A percentile compares a stretch with the other conserved stretches of the same genome.
Conservation (phyloP, 768 basidiomycete species). For the Mycena chlorophos region DNA sequence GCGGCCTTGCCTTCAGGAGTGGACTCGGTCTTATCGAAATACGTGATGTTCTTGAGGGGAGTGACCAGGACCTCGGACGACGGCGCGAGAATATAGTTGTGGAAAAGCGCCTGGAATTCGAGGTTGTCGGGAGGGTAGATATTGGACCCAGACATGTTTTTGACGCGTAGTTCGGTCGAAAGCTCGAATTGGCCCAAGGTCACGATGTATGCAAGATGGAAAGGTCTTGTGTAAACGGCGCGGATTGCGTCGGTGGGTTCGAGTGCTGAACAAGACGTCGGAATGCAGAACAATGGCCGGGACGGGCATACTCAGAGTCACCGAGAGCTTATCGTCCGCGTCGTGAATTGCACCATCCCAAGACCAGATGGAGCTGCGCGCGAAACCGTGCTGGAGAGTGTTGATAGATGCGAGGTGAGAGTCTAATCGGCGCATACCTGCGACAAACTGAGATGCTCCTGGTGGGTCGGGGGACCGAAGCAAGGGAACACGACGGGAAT, state of each 20-base stretch:
- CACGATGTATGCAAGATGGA: conserved; percentile 79
- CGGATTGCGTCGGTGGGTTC: conserved; percentile 60
- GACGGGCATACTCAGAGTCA: conserved; percentile 64
- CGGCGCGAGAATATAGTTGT: conserved; percentile 81
- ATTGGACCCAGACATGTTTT: conserved; percentile 58
- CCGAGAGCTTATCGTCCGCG: conserved; percentile 69
- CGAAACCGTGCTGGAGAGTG: conserved; percentile 78
- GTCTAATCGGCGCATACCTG: conserved; percentile 29
- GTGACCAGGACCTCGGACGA: conserved; percentile 54
- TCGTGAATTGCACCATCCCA: conserved; percentile 66
- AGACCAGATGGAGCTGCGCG: conserved; percentile 73
- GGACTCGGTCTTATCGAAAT: conserved; percentile 79
- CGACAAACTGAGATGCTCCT: conserved; percentile 64
- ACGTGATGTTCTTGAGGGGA: conserved; percentile 63
- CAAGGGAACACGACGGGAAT: conserved; percentile 77
- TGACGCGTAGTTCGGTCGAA: conserved; percentile 77
- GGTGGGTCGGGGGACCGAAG: conserved; percentile 82
- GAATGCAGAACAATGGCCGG: conserved; percentile 4
- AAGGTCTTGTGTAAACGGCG: conserved; percentile 59
- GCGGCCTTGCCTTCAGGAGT: conserved; percentile 49
- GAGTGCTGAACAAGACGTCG: conserved; percentile 47
- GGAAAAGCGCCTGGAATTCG: conserved; percentile 91
- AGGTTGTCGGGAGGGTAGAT: conserved; percentile 45
- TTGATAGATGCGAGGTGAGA: neutral
- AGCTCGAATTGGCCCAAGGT: conserved; percentile 74